A percentile compares a stretch with the other conserved stretches of the same genome.
phyloP scores from a whole-genome alignment of 176 grass and related monocot genomes.

The Triticum timopheevii region DNA sequence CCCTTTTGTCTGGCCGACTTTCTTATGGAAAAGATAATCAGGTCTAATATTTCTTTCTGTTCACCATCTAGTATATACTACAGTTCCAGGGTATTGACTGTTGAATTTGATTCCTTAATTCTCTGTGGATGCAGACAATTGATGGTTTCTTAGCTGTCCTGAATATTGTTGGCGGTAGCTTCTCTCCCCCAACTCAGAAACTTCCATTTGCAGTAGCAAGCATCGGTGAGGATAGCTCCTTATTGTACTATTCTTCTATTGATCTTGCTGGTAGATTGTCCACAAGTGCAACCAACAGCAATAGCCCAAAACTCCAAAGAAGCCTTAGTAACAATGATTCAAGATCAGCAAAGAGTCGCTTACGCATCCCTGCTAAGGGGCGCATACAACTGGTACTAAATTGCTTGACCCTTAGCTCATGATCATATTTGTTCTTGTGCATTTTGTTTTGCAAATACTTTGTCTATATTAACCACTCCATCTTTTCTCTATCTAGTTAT shows the following conservation, averaged over 20 bases:
- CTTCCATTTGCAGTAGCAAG: slow-evolving; percentile 91
- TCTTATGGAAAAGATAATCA: slow-evolving; percentile 87
- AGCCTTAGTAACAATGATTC: slow-evolving; percentile 75
- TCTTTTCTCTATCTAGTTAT: not conserved
- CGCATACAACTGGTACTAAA: slow-evolving; percentile 85
- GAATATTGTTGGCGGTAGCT: slow-evolving; percentile 79
- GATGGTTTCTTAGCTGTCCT: slow-evolving; percentile 90
- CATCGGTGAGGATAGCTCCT: slow-evolving; percentile 78
- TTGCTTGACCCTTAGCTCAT: slow-evolving; percentile 18
- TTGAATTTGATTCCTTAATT: slow-evolving; percentile 36
- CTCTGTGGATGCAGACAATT: slow-evolving; percentile 61
- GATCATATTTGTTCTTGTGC: slow-evolving; percentile 1
- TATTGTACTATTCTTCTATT: slow-evolving; percentile 96
- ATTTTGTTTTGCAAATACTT: slow-evolving; percentile 3
- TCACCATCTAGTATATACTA: slow-evolving; percentile 4
- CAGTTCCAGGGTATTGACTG: not conserved
- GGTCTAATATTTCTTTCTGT: slow-evolving; percentile 44
- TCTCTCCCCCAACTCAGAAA: slow-evolving; percentile 75
- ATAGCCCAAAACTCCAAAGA: slow-evolving; percentile 55
- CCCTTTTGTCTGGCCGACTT: slow-evolving; percentile 86
- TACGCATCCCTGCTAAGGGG: slow-evolving; percentile 88
- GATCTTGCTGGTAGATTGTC: slow-evolving; percentile 66
- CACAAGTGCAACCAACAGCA: slow-evolving; percentile 47
- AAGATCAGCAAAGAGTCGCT: slow-evolving; percentile 76
- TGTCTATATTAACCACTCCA: not conserved